phyloP scores from a whole-genome alignment of 2,329 filamentous ascomycete species.

The Cladosporium sp. region DNA sequence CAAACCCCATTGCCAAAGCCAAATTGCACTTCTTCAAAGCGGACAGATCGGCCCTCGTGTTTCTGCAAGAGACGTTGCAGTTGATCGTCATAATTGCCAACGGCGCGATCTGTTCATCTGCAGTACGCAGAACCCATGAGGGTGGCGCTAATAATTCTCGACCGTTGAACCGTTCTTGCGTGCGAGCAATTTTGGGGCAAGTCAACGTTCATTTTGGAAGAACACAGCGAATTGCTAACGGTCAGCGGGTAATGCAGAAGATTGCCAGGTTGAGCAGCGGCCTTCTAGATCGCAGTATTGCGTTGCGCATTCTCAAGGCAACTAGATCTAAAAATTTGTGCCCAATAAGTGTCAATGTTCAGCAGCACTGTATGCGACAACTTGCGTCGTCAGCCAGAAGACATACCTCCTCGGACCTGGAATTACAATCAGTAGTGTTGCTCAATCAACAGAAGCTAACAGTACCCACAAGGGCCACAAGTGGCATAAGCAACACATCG shows the following conservation, averaged over 20 bases:
- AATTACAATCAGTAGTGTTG: background rate
- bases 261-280: too few species aligned
- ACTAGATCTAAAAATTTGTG: too few species aligned
- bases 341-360: background rate
- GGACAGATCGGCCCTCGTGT: background rate
- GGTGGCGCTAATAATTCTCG: background rate
- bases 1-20: background rate
- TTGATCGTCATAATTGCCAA: slow-evolving; percentile 1
- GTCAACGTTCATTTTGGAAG: background rate
- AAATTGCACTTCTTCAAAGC: background rate
- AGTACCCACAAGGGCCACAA: background rate
- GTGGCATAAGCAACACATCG: background rate
- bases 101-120: background rate
- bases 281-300: too few species aligned
- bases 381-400: background rate
- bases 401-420: too few species aligned
- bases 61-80: background rate
- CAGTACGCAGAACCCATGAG: background rate
- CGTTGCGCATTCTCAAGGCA: too few species aligned
- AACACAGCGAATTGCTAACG: background rate
- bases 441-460: background rate
- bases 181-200: background rate
- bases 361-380: background rate
- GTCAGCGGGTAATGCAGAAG: background rate
- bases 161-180: background rate